Evolutionary conservation across 208 protist species (phyloP).

Genomic region (Leishmania martiniquensis): DNA sequence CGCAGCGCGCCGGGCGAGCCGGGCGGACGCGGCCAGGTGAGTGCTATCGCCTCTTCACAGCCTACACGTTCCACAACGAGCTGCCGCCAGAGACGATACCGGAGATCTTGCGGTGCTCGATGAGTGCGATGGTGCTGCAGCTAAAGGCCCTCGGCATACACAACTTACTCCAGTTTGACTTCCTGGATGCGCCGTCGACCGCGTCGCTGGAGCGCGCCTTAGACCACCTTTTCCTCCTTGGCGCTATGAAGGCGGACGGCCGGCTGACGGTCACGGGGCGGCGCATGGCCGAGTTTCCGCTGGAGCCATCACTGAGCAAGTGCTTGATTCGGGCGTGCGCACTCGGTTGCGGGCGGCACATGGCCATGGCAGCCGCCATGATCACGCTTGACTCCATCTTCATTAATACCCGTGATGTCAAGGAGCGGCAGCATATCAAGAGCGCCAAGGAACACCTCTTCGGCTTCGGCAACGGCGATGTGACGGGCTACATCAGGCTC

Average conservation of each 20-base stretch:
- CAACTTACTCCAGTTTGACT: slow-evolving; percentile 97
- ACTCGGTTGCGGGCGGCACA: slow-evolving; percentile 84
- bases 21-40: slow-evolving; percentile 96
- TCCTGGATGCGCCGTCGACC: slow-evolving; percentile 97
- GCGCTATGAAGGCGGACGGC: slow-evolving; percentile 98
- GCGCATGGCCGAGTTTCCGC: slow-evolving; percentile 99
- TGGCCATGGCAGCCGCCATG: slow-evolving; percentile 91
- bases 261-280: slow-evolving; percentile 95
- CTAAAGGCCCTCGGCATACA: slow-evolving; percentile 98
- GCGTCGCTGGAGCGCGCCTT: slow-evolving; percentile 97
- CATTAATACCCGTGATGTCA: slow-evolving; percentile 92
- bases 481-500: slow-evolving; percentile 79
- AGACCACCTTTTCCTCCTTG: slow-evolving; percentile 98
- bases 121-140: slow-evolving; percentile 96
- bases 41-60: slow-evolving; percentile 97
- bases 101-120: slow-evolving; percentile 97
- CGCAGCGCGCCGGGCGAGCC: slow-evolving; percentile 95
- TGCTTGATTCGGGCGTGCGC: slow-evolving; percentile 77
- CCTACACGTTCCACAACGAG: slow-evolving; percentile 95
- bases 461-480: slow-evolving; percentile 83
- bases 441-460: slow-evolving; percentile 82
- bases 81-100: slow-evolving; percentile 93
- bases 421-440: slow-evolving; percentile 62
- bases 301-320: slow-evolving; percentile 98
- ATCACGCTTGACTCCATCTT: slow-evolving; percentile 96